These are phyloP conservation scores for Malbranchea zuffiana DNA, from an alignment of 2,329 filamentous ascomycete species.

Conservation along the genomic window DNA sequence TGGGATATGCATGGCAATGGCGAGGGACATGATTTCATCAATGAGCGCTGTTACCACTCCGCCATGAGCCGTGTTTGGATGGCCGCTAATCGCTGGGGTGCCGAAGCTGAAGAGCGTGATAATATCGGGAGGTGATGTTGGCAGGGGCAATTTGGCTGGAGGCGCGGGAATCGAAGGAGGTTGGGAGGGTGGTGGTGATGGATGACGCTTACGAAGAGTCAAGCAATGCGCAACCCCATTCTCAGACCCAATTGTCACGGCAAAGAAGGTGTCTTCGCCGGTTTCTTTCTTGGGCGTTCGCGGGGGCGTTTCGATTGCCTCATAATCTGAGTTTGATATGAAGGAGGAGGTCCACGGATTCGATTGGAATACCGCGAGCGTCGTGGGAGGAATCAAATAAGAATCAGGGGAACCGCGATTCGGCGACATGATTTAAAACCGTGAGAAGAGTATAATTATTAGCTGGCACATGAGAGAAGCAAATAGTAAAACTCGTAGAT, in stretches of 20 bases:
- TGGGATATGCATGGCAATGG: conserved; percentile 25
- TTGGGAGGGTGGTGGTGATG: conserved; percentile 14
- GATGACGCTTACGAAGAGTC: conserved; percentile 23
- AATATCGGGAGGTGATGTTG: conserved; percentile 23
- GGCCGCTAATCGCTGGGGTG: conserved; percentile 30
- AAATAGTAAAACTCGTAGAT: too few species aligned
- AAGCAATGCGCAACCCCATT: conserved; percentile 33
- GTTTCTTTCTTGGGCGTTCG: conserved; percentile 29
- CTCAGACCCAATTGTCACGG: conserved; percentile 28
- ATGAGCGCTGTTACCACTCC: conserved; percentile 33
- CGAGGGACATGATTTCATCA: conserved; percentile 36
- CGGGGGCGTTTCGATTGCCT: conserved; percentile 30
- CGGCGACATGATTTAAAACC: too few species aligned
- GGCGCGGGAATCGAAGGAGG: conserved; percentile 17
- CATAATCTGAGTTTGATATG: conserved; percentile 28
- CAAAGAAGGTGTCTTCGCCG: conserved; percentile 36
- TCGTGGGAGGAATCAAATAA: conserved; percentile 10
- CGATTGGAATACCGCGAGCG: conserved; percentile 17
- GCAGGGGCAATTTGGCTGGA: conserved; percentile 16
- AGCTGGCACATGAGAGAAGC: too few species aligned
- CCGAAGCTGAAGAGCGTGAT: conserved; percentile 28
- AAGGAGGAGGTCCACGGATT: conserved; percentile 24
- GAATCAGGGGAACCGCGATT: too few species aligned
- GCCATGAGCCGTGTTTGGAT: conserved; percentile 32
- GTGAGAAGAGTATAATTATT: too few species aligned